Base-by-base conservation (phyloP, 257 asterid species). In the Hygrophila difformis region DNA sequence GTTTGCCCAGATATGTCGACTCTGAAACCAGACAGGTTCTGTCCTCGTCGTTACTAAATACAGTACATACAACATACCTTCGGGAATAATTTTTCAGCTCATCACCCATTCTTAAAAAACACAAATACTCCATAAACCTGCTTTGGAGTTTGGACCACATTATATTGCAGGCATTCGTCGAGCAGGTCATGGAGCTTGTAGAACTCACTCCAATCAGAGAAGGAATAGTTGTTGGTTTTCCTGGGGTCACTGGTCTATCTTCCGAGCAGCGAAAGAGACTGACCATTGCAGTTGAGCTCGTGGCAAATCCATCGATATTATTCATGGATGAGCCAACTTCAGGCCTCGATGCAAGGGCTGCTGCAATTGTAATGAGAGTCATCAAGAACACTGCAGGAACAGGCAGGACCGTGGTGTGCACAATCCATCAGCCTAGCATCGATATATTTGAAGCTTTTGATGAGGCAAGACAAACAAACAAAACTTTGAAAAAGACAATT, bases 291-390 rank as follows among this genome's bases (percentile, higher is more conserved):
- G 76, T 75, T 1, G 83, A 75, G 63, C 67, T 75, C 13, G 79
- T 71, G 35, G 79, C 73, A 10, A 75, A 75, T 57, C 83, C 82
- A 6, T 71, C 79, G 3, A 67, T 71, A 36, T 64, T 71, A 46
- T 75, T 71, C 12, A 75, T 75, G 84, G 84, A 75, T 12, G 84
- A 75, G 24, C 84, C 84, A 8, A 75, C 84, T 29, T 76, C 81
- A 28, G 84, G 84, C 6, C 60, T 76, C 0, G 84, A 76, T 48
- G 80, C 84, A 23, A 62, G 84, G 66, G 77, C 84, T 34, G 84
- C 84, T 53, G 78, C 84, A 60, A 69, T 72, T 24, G 84, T 72
- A 37, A 76, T 76, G 78, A 69, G 84, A 57, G 48, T 81, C 0
- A 75, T 76, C 4, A 68, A 73, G 48, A 75, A 71, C 67, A 71